phyloP scores from a whole-genome alignment of 441 rosid genomes.

The Populus hybrid region DNA sequence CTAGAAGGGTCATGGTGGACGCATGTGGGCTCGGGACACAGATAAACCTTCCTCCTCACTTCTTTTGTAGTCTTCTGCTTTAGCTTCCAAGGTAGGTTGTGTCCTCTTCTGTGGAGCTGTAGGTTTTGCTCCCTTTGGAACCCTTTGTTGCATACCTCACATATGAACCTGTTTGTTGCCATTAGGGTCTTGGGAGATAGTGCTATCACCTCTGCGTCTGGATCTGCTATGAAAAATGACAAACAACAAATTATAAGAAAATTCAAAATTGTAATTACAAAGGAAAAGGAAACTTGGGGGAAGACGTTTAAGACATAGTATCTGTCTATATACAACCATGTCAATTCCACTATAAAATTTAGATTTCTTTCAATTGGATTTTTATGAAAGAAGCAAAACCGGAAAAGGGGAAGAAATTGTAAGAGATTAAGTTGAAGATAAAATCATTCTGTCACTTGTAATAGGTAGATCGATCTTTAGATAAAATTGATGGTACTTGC shows the following conservation, averaged over 20 bases:
- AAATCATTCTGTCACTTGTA: background rate
- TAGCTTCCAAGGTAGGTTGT: no score
- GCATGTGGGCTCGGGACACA: no score
- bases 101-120: no score
- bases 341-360: slow-evolving; percentile 12
- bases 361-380: slow-evolving; percentile 20
- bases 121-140: no score
- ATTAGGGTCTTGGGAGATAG: no score
- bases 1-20: no score
- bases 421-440: slow-evolving; percentile 7
- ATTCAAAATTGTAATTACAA: slow-evolving; percentile 5
- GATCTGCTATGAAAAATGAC: background rate
- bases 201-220: no score
- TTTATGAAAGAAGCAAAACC: background rate
- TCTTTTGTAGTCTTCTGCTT: no score
- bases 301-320: background rate
- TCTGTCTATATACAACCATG: slow-evolving; percentile 9
- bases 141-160: no score
- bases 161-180: no score
- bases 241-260: slow-evolving; percentile 20
- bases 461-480: slow-evolving; percentile 4
- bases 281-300: background rate
- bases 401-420: background rate
- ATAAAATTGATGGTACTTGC: slow-evolving; percentile 52
- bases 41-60: no score